Conservation (phyloP, 2,329 filamentous ascomycete species). For the Colletotrichum destructivum region DNA sequence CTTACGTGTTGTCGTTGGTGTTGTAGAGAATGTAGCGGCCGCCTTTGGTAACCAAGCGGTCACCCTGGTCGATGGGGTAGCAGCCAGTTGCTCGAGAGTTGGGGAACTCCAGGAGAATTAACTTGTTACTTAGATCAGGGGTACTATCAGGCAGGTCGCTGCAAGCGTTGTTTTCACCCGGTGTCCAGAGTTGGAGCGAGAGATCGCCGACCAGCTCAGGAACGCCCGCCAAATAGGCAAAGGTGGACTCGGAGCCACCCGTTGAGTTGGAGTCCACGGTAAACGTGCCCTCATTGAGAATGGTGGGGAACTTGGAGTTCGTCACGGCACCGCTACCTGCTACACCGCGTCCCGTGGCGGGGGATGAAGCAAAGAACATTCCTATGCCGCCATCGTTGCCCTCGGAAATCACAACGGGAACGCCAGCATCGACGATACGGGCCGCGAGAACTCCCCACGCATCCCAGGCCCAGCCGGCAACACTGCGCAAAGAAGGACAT, state of each 20-base stretch:
- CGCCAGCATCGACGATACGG: conserved; percentile 49
- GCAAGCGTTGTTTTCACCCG: conserved; percentile 38
- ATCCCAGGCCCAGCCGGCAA: conserved; percentile 49
- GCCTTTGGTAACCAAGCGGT: conserved; percentile 57
- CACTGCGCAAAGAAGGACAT: conserved; percentile 38
- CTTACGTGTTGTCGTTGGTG: conserved; percentile 45
- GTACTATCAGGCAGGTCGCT: conserved; percentile 50
- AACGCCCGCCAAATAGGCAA: conserved; percentile 18
- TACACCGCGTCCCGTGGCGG: conserved; percentile 44
- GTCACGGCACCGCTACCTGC: conserved; percentile 46
- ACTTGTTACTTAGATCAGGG: conserved; percentile 56
- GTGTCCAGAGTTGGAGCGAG: conserved; percentile 41
- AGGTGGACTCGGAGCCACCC: conserved; percentile 4
- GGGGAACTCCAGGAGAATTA: conserved; percentile 56
- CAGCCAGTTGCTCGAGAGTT: conserved; percentile 51
- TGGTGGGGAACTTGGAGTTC: conserved; percentile 39
- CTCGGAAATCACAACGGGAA: conserved; percentile 47
- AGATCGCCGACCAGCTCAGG: conserved; percentile 25
- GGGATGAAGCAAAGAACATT: conserved; percentile 45
- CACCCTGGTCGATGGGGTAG: conserved; percentile 50
- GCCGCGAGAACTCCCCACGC: conserved; percentile 46
- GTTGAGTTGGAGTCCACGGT: conserved; percentile 22
- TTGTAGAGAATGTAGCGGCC: conserved; percentile 53
- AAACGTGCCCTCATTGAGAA: conserved; percentile 30
- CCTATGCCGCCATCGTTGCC: conserved; percentile 48